Percentiles rank a stretch among this genome's conserved stretches.
Conservation (phyloP, 306 rosid species). For the Glycyrrhiza uralensis region DNA sequence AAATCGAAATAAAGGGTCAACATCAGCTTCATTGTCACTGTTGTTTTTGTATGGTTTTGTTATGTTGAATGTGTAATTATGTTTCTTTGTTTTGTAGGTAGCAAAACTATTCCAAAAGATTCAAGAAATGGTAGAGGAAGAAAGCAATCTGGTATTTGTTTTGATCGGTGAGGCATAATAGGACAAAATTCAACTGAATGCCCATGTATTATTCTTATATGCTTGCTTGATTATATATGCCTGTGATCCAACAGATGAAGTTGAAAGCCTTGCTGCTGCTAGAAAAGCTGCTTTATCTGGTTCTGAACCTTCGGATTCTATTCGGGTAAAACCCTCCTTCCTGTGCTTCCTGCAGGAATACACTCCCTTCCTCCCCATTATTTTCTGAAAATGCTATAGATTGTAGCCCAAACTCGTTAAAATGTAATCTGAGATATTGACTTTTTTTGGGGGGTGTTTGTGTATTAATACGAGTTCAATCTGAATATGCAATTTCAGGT, state of each 20-base stretch:
- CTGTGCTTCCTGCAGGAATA: slow-evolving; percentile 4
- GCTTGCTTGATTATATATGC: slow-evolving; percentile 20
- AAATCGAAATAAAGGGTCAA: not conserved
- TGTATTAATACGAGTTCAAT: slow-evolving; percentile 15
- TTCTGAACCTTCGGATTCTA: slow-evolving; percentile 99
- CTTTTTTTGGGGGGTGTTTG: not conserved
- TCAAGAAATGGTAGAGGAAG: slow-evolving; percentile 85
- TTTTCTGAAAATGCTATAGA: not conserved
- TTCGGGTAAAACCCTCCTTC: slow-evolving; percentile 61
- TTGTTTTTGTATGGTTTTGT: slow-evolving; percentile 7
- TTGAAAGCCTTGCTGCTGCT: slow-evolving; percentile 97
- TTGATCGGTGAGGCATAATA: slow-evolving; percentile 81
- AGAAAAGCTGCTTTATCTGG: slow-evolving; percentile 97
- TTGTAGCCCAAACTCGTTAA: not conserved
- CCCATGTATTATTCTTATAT: slow-evolving; percentile 24
- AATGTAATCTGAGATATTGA: not conserved
- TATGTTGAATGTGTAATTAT: not conserved
- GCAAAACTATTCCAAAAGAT: slow-evolving; percentile 91
- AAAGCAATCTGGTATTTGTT: slow-evolving; percentile 95
- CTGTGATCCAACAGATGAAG: slow-evolving; percentile 76
- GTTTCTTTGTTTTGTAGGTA: slow-evolving; percentile 49
- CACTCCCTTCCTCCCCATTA: not conserved
- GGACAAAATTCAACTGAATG: slow-evolving; percentile 20
- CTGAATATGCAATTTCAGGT: slow-evolving; percentile 61
- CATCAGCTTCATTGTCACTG: not conserved